Evolutionary conservation across 2,329 filamentous ascomycete species (phyloP).

Genomic region (Trichoderma atrobrunneum): DNA sequence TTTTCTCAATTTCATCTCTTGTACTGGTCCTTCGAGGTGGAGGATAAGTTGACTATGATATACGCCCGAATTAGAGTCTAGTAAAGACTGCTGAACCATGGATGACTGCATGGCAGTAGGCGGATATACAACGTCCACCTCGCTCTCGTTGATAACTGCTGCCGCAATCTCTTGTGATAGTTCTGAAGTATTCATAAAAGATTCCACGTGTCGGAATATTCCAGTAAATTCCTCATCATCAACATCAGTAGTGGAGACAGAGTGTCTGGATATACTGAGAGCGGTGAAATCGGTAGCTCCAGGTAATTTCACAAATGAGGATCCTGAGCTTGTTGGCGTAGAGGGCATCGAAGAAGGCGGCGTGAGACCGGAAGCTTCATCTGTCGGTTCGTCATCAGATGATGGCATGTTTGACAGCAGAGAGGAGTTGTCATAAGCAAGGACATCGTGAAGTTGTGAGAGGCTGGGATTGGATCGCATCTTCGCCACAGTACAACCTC

Average conservation of each 20-base stretch:
- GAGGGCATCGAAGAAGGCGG: background rate
- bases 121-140: background rate
- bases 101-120: background rate
- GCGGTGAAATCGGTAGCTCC: background rate
- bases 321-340: background rate
- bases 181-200: background rate
- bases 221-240: background rate
- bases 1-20: background rate
- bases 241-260: background rate
- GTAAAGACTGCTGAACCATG: background rate
- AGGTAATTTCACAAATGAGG: background rate
- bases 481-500: background rate
- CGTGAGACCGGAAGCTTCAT: background rate
- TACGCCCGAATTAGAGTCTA: background rate
- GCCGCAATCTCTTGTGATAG: background rate
- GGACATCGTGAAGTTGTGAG: background rate
- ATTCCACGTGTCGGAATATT: background rate
- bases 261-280: background rate
- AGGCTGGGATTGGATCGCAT: background rate
- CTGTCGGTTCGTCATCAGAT: background rate
- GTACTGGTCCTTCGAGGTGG: background rate
- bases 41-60: background rate
- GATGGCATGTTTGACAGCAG: background rate
- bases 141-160: background rate
- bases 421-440: background rate